These are phyloP conservation scores for Kappamyces sp. DNA, from an alignment of 192 early-diverging fungal species.

Conservation along the genomic window DNA sequence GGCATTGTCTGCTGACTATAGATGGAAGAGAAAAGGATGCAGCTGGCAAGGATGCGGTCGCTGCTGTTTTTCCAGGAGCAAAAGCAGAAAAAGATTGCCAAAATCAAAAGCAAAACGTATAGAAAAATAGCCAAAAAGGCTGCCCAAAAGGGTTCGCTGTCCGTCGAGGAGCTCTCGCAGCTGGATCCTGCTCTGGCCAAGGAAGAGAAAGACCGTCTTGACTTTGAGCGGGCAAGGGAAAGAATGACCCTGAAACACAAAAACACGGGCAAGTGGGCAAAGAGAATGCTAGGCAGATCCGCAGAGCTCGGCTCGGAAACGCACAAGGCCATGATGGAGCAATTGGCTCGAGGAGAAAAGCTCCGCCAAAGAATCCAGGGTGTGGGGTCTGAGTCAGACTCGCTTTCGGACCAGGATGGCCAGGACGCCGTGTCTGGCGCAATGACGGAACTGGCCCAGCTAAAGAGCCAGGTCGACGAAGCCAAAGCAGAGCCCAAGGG, in stretches of 20 bases:
- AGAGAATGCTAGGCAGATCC: conserved; percentile 54
- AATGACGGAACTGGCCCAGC: conserved; percentile 26
- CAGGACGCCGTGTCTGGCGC: conserved; percentile 24
- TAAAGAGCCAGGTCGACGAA: conserved; percentile 39
- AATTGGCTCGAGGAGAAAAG: conserved; percentile 70
- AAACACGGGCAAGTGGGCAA: conserved; percentile 95
- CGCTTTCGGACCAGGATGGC: conserved; percentile 53
- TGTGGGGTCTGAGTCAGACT: conserved; percentile 43
- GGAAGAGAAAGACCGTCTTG: conserved; percentile 62
- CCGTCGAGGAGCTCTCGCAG: conserved; percentile 42
- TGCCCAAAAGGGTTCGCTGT: conserved; percentile 24
- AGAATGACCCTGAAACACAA: conserved; percentile 92
- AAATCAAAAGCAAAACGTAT: conserved; percentile 97
- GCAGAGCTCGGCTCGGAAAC: conserved; percentile 8
- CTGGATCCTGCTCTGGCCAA: conserved; percentile 63
- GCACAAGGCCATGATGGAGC: conserved; percentile 77
- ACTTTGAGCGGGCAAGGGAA: conserved; percentile 77
- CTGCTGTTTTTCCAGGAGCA: conserved; percentile 90
- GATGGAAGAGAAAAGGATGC: conserved; percentile 55
- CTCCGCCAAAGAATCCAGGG: conserved; percentile 80
- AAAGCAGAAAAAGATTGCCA: conserved; percentile 84
- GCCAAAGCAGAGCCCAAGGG: conserved; percentile 62
- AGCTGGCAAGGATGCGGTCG: conserved; percentile 86
- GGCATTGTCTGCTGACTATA: conserved; percentile 7
- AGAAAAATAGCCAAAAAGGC: conserved; percentile 73